A percentile compares a stretch with the other conserved stretches of the same genome.
Conservation (phyloP, 164 flowering plant genomes). For the Stephania cephalantha region DNA sequence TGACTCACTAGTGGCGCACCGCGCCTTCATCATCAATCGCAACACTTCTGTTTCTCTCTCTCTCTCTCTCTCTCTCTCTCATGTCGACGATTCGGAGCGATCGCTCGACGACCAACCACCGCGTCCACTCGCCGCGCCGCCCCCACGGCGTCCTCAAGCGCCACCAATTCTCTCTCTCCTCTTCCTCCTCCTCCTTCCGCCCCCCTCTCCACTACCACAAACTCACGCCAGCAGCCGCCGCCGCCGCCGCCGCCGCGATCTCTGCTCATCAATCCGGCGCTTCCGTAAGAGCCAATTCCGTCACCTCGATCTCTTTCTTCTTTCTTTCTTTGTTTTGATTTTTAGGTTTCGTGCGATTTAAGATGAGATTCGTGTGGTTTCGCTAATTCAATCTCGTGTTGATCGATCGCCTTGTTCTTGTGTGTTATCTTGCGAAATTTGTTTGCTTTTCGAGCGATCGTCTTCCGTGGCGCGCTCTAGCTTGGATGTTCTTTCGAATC, state of each 20-base stretch:
- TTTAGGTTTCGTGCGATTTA: background rate
- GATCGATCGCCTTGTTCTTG: no score
- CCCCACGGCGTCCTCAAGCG: conserved; percentile 12
- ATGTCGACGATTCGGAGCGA: conserved; percentile 21
- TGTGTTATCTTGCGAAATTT: no score
- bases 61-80: conserved; percentile 7
- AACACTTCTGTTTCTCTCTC: background rate
- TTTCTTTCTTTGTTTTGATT: background rate
- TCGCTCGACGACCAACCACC: conserved; percentile 16
- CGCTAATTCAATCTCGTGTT: no score
- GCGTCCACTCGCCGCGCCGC: conserved; percentile 6
- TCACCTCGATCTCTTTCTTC: background rate
- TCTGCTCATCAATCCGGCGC: background rate
- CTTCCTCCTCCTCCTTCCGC: background rate
- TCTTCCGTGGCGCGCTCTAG: no score
- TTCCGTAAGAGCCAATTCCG: conserved; percentile 7
- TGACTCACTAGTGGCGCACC: background rate
- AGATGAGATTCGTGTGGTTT: no score
- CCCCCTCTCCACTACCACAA: background rate
- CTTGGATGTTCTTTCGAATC: background rate
- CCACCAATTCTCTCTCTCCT: background rate
- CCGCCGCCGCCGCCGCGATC: background rate
- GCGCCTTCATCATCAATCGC: background rate
- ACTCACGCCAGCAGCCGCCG: background rate
- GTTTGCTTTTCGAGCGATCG: no score